Percentiles rank a stretch among this genome's conserved stretches.
Evolutionary conservation across 257 asterid genomes (phyloP).

Genomic region (Plectranthus barbatus): DNA sequence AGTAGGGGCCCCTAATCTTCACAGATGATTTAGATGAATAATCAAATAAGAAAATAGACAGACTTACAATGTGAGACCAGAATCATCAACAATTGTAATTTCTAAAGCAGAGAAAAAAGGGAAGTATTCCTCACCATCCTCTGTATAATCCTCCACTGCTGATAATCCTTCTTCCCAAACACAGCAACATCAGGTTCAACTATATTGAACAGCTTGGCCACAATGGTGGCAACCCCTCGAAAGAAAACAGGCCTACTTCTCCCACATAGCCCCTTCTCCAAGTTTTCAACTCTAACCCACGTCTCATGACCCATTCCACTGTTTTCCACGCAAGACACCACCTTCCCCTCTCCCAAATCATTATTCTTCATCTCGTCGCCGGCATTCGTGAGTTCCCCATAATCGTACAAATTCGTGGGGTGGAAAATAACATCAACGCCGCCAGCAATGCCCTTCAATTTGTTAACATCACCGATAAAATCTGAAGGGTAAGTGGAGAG

Average conservation of each 20-base stretch:
- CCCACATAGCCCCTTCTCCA: slow-evolving; percentile 89
- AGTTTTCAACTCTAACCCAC: slow-evolving; percentile 70
- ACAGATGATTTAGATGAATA: background rate
- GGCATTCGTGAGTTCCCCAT: slow-evolving; percentile 21
- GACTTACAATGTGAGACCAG: background rate
- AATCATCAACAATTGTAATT: background rate
- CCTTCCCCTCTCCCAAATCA: slow-evolving; percentile 18
- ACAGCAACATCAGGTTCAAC: slow-evolving; percentile 93
- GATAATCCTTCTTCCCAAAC: slow-evolving; percentile 97
- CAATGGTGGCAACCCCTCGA: slow-evolving; percentile 93
- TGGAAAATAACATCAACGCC: slow-evolving; percentile 77
- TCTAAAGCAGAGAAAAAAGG: background rate
- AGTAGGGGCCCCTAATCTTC: too few relatives aligned
- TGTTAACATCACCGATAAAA: slow-evolving; percentile 64
- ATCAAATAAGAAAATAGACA: background rate
- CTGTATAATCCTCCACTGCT: slow-evolving; percentile 72
- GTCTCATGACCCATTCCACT: slow-evolving; percentile 73
- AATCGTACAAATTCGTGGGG: slow-evolving; percentile 69
- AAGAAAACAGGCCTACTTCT: slow-evolving; percentile 81
- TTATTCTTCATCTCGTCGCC: background rate
- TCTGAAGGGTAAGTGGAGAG: slow-evolving; percentile 91
- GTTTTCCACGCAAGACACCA: slow-evolving; percentile 61
- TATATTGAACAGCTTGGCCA: slow-evolving; percentile 70
- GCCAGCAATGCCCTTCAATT: slow-evolving; percentile 42
- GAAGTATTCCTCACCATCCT: slow-evolving; percentile 54